phyloP scores from a whole-genome alignment of 768 basidiomycete species.

The Mycena maculata region DNA sequence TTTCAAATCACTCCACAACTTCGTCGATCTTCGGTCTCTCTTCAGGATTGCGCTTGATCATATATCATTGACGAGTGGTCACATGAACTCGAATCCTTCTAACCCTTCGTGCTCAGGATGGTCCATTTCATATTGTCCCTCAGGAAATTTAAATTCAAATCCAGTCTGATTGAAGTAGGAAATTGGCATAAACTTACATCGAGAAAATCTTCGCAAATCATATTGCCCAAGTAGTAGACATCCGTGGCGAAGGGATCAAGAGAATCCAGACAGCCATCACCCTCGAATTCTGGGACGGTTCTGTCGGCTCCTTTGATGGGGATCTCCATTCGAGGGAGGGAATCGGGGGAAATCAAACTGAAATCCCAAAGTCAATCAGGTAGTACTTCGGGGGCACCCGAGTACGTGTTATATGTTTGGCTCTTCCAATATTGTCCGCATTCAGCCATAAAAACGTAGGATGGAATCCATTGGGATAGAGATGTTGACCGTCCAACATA shows the following conservation, averaged over 20 bases:
- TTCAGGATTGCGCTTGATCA: constrained; percentile 48
- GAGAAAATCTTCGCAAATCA: constrained; percentile 41
- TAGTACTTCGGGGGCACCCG: constrained; percentile 27
- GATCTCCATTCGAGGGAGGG: background rate
- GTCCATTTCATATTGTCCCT: background rate
- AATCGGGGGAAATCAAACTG: background rate
- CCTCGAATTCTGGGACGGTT: constrained; percentile 41
- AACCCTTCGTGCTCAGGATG: background rate
- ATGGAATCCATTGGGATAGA: constrained; percentile 35
- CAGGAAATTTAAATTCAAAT: background rate
- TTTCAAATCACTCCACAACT: constrained; percentile 45
- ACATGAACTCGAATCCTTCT: constrained; percentile 45
- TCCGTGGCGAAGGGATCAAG: constrained; percentile 50
- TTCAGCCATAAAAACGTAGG: constrained; percentile 1
- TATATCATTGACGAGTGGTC: constrained; percentile 50
- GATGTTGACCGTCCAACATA: constrained; percentile 36
- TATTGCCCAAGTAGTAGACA: constrained; percentile 48
- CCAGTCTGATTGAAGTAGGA: background rate
- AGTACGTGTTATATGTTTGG: background rate
- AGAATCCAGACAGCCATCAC: constrained; percentile 21
- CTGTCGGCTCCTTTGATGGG: constrained; percentile 26
- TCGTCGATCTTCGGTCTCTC: constrained; percentile 54
- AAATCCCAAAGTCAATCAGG: constrained; percentile 35
- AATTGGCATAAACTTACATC: constrained; percentile 28
- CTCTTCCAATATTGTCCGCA: background rate